phyloP scores from a whole-genome alignment of 2,329 filamentous ascomycete species.

The Rhynchosporium secalis region DNA sequence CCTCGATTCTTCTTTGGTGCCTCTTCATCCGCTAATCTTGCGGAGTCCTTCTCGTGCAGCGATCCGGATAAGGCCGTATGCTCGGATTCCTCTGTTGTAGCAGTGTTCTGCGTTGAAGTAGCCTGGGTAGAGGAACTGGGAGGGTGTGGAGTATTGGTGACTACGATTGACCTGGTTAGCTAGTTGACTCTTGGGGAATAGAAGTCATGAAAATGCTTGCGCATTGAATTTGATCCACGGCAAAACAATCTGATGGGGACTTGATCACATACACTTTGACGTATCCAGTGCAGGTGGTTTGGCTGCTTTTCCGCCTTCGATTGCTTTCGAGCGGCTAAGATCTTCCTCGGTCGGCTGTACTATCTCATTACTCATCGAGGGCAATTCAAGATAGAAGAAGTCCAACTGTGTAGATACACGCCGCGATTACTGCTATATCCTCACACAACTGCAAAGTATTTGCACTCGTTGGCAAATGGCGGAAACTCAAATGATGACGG shows the following conservation, averaged over 20 bases:
- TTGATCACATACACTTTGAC: slow-evolving; percentile 35
- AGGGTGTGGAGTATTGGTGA: slow-evolving; percentile 34
- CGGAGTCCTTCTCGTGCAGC: slow-evolving; percentile 35
- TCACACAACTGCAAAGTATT: slow-evolving; percentile 18
- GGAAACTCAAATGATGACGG: slow-evolving; percentile 16
- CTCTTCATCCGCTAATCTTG: slow-evolving; percentile 32
- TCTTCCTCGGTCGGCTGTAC: slow-evolving; percentile 40
- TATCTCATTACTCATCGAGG: slow-evolving; percentile 43
- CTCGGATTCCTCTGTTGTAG: slow-evolving; percentile 37
- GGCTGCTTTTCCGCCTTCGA: slow-evolving; percentile 35
- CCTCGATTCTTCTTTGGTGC: slow-evolving; percentile 47
- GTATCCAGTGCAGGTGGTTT: slow-evolving; percentile 39
- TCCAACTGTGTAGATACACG: slow-evolving; percentile 17
- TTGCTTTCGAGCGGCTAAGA: slow-evolving; percentile 36
- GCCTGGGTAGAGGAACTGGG: slow-evolving; percentile 37
- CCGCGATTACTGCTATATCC: slow-evolving; percentile 15
- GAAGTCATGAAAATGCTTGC: slow-evolving; percentile 7
- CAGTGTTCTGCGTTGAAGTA: slow-evolving; percentile 36
- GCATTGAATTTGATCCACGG: slow-evolving; percentile 14
- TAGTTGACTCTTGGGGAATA: slow-evolving; percentile 6
- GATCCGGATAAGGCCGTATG: slow-evolving; percentile 31
- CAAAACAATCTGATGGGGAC: not conserved
- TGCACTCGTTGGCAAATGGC: slow-evolving; percentile 28
- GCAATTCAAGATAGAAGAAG: slow-evolving; percentile 32
- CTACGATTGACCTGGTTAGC: slow-evolving; percentile 32